Conservation (phyloP, 2,329 filamentous ascomycete species). For the Aspergillus costaricaensis region DNA sequence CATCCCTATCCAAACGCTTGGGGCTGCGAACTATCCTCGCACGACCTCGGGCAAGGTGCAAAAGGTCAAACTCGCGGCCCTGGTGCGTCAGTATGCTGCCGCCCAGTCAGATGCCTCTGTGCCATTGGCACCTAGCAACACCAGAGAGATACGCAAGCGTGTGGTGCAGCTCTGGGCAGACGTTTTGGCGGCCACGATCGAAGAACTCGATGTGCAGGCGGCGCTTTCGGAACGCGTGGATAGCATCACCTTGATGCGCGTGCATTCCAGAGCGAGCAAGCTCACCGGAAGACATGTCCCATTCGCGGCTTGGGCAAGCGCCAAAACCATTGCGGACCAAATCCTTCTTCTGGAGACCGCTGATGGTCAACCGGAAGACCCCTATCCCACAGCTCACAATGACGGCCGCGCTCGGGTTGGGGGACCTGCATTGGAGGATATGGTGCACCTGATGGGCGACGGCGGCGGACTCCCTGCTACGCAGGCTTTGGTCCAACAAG, state of each 20-base stretch:
- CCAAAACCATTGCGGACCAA: background rate
- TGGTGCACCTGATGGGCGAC: background rate
- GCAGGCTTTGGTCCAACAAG: background rate
- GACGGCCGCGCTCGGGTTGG: background rate
- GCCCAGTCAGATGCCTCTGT: background rate
- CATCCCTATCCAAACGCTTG: background rate
- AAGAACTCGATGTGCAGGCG: background rate
- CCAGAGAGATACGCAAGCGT: background rate
- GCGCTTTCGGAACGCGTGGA: background rate
- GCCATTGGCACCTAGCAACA: background rate
- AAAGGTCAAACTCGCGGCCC: background rate
- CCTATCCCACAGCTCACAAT: background rate
- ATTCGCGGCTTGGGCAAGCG: background rate
- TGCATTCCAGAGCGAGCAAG: background rate
- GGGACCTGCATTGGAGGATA: background rate
- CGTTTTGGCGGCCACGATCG: background rate
- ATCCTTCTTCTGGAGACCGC: background rate
- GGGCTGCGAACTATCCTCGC: background rate
- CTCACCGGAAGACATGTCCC: background rate
- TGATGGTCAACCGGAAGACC: background rate
- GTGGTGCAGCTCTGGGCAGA: background rate
- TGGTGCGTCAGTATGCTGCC: background rate
- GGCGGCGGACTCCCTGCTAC: background rate
- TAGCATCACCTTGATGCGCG: background rate
- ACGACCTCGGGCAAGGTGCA: background rate